These are phyloP conservation scores for Madurella mycetomatis DNA, from an alignment of 2,329 filamentous ascomycete genomes.

Conservation along the genomic window DNA sequence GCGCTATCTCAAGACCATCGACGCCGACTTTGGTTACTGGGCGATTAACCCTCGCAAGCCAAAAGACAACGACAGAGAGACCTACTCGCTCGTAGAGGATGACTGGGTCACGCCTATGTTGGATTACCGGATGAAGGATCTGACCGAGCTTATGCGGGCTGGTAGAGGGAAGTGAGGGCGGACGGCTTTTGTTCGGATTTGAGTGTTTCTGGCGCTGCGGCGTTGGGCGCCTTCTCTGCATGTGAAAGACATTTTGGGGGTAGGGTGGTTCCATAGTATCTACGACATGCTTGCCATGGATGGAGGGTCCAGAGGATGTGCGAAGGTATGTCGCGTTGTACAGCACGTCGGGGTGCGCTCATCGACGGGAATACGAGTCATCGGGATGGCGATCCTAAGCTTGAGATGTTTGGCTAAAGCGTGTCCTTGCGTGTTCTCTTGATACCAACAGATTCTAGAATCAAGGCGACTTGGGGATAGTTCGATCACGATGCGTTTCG, in stretches of 20 bases:
- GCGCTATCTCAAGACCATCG: slow-evolving; percentile 51
- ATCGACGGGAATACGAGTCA: not conserved
- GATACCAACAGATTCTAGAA: not conserved
- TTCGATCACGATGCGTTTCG: not conserved
- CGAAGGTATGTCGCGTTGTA: no score
- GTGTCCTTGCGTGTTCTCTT: not conserved
- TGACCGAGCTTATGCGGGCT: slow-evolving; percentile 49
- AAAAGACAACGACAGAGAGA: slow-evolving; percentile 51
- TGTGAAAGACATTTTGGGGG: not conserved
- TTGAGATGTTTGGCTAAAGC: no score
- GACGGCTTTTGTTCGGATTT: not conserved
- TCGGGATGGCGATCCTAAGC: not conserved
- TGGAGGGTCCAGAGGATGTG: no score
- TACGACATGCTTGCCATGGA: no score
- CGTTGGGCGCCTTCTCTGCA: not conserved
- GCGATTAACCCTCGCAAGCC: slow-evolving; percentile 64
- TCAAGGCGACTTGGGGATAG: not conserved
- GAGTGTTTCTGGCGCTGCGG: not conserved
- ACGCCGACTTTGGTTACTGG: slow-evolving; percentile 68
- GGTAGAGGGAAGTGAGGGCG: slow-evolving; percentile 8
- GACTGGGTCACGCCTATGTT: slow-evolving; percentile 60
- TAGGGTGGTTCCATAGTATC: not conserved
- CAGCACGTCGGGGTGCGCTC: not conserved
- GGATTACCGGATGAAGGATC: slow-evolving; percentile 60
- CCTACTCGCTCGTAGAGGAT: slow-evolving; percentile 57